Evolutionary conservation across 1,284 basidiomycete species (phyloP), one percentile per base, ranked within the genome.

Genomic region (Agroathelia rolfsii): DNA sequence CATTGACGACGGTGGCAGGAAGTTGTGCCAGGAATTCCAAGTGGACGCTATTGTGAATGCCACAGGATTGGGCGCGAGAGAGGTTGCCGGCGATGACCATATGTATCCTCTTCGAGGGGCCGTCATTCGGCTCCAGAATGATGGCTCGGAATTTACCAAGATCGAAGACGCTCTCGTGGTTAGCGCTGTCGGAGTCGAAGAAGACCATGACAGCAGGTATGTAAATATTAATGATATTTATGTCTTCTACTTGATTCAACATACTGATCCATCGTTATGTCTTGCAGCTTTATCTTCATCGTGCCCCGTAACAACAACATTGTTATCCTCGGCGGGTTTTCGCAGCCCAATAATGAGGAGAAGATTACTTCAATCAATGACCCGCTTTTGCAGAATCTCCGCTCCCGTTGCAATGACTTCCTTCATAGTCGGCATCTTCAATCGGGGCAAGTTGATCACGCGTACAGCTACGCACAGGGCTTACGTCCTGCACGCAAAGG

Each of bases 91-190:
- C 6, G 58, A 60, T 40, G 29, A 45, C 16, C 49, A 45, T 8
- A 51, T 53, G 14, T 57, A 56, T 39, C 58, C 57, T 5, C 48
- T 61, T 18, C 54, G 59, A 11, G 59, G 59, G n/a, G 58, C 52
- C 1, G 46, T 61, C 22, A 48, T 60, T 24, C 53, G 58, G 10
- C 52, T 60, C 14, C 44, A 55, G 37, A 61, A 61, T 41, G 58
- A 61, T 35, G 57, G 58, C 6, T 45, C 39, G 15, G 47, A 48
- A 30, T 60, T 59, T 38, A 55, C 55, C 12, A 54, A 50, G 27
- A 49, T 61, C 24, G 48, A 45, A n/a, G 48, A 53, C 28, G 55
- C 53, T 5, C 41, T 58, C 5, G 47, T 45, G 21, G 52, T 55
- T 18, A 43, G 46, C 24, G 47, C 46, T 37, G 41, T 45, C 33